Percentiles rank a stretch among this genome's conserved stretches.
Evolutionary conservation across 2,329 filamentous ascomycete species (phyloP).

Genomic region (Teratosphaeria gauchensis): DNA sequence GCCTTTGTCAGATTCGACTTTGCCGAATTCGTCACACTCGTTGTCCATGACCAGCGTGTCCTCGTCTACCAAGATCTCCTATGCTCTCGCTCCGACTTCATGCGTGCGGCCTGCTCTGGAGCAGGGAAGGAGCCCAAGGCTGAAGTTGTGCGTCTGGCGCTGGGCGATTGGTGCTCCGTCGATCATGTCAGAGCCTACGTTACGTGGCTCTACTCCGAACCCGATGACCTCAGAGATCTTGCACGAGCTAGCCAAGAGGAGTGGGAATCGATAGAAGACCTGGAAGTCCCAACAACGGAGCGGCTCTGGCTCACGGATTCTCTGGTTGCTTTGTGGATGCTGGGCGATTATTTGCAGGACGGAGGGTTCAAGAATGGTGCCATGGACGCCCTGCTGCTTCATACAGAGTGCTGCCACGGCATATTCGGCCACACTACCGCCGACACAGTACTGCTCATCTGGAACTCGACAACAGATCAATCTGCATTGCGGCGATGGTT

Average conservation of each 20-base stretch:
- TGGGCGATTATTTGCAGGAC: background rate
- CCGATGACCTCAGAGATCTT: background rate
- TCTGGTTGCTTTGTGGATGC: background rate
- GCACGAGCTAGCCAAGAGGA: background rate
- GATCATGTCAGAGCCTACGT: background rate
- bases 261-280: background rate
- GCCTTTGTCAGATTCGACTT: background rate
- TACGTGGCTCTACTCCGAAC: background rate
- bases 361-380: background rate
- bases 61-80: background rate
- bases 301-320: background rate
- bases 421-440: background rate
- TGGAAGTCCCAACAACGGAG: background rate
- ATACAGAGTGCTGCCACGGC: background rate
- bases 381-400: background rate
- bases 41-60: background rate
- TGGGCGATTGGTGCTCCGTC: background rate
- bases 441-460: background rate
- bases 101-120: background rate
- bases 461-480: background rate
- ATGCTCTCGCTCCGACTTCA: background rate
- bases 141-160: background rate
- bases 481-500: background rate
- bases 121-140: background rate
- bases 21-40: background rate